Conservation (phyloP, 768 basidiomycete genomes). For the Mrakia gelida region DNA sequence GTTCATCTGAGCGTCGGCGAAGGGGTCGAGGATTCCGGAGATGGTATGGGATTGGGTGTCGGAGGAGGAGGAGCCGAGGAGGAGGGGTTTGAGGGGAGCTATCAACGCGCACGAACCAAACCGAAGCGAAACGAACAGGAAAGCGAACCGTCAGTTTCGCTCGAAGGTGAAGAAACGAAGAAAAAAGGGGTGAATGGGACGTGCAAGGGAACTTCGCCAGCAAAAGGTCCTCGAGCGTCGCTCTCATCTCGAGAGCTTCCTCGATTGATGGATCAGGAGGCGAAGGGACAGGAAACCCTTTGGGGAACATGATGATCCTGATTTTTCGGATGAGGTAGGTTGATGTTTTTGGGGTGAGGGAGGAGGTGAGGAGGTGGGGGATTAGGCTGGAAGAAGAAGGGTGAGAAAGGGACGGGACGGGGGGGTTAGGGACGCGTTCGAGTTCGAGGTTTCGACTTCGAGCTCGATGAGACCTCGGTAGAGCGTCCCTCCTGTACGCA, state of each 20-base stretch:
- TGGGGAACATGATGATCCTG: slow-evolving; percentile 73
- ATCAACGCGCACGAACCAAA: too few species aligned
- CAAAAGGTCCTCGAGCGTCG: slow-evolving; percentile 48
- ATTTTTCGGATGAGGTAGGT: slow-evolving; percentile 55
- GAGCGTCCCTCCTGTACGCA: too few species aligned
- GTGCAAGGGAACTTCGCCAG: slow-evolving; percentile 48
- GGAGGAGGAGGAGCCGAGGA: slow-evolving; percentile 50
- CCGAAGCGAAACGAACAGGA: neutral
- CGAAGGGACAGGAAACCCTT: slow-evolving; percentile 71
- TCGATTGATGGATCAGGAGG: slow-evolving; percentile 70
- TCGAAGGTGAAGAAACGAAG: neutral
- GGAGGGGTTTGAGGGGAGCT: neutral
- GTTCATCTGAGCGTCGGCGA: slow-evolving; percentile 59
- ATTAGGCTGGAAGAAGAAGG: slow-evolving; percentile 55
- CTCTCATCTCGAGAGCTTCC: slow-evolving; percentile 62
- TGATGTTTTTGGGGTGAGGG: slow-evolving; percentile 56
- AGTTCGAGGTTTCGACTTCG: neutral
- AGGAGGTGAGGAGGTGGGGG: slow-evolving; percentile 59
- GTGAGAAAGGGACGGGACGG: neutral
- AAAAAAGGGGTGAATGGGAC: slow-evolving; percentile 40
- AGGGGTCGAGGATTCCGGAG: slow-evolving; percentile 43
- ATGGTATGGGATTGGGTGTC: slow-evolving; percentile 49
- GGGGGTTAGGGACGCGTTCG: neutral
- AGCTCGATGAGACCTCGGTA: too few species aligned
- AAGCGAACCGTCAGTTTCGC: neutral